Percentiles rank a stretch among this genome's conserved stretches.
Conservation (phyloP, 148 eudicot species). For the Rhododendron mucronatum region DNA sequence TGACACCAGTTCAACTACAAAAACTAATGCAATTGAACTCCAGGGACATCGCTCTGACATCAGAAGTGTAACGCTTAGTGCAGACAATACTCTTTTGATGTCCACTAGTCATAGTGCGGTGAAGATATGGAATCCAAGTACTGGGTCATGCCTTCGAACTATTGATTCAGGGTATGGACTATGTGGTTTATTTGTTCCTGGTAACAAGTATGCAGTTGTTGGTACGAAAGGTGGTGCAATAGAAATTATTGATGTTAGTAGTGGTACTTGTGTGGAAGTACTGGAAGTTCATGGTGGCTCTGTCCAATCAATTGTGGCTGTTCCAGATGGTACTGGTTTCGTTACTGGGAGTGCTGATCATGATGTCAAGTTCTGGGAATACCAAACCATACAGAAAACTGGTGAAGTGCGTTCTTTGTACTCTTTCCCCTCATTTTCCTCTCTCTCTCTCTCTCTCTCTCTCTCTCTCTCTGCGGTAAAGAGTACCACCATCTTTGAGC, state of each 20-base stretch:
- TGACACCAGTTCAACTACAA: slow-evolving; percentile 41
- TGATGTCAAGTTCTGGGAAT: slow-evolving; percentile 95
- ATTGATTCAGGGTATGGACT: slow-evolving; percentile 91
- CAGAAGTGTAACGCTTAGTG: slow-evolving; percentile 85
- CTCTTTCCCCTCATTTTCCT: neutral
- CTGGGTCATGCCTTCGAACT: slow-evolving; percentile 81
- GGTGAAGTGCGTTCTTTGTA: slow-evolving; percentile 49
- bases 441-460: neutral
- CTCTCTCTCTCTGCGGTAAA: neutral
- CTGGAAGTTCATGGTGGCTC: slow-evolving; percentile 92
- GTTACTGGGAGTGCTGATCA: slow-evolving; percentile 92
- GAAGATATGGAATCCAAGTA: slow-evolving; percentile 97
- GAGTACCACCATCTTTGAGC: neutral
- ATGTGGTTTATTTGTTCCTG: slow-evolving; percentile 88
- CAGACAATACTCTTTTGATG: slow-evolving; percentile 87
- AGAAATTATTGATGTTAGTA: slow-evolving; percentile 81
- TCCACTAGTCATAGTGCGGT: slow-evolving; percentile 85
- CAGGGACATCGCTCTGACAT: slow-evolving; percentile 92
- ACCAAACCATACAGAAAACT: slow-evolving; percentile 39
- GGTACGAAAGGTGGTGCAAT: slow-evolving; percentile 86
- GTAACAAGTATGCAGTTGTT: slow-evolving; percentile 77
- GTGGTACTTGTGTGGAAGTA: slow-evolving; percentile 82
- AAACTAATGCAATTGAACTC: slow-evolving; percentile 68
- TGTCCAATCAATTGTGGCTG: slow-evolving; percentile 59
- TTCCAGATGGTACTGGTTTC: slow-evolving; percentile 77